Evolutionary conservation across 495 filamentous ascomycete genomes (phyloP), one percentile per base, ranked within the genome.

Genomic region (Halenospora varia): DNA sequence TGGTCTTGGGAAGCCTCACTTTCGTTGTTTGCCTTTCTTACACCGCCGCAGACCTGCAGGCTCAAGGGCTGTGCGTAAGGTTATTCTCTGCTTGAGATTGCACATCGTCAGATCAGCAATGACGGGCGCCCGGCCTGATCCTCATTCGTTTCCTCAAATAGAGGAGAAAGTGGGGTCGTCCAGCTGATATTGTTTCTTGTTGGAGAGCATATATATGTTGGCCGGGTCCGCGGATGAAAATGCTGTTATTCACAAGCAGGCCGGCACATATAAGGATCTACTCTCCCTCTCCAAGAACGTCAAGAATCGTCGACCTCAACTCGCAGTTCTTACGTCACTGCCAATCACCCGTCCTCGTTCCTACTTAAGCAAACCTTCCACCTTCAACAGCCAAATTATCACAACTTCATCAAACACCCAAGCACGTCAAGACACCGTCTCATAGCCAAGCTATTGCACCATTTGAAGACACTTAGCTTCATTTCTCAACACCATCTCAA

Each of bases 101-200:
- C 51, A 54, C 25, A 24, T 54, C 51, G 35, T 45, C 51, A 42
- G 19, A 24, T 15, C 23, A 24, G 15, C 47, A 9, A 17, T 11
- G 29, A 35, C 25, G 40, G 18, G 19, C 49, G 25, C 49, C 39
- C 19, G 8, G 51, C 22, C 18, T 29, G 20, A 19, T 13, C 42
- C 44, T 53, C 29, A 54, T 45, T n/a, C 23, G 51, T 45, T 54
- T 54, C 51, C 23, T 23, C 17, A 54, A 45, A 54, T 54, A 54
- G 41, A 25, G 17, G 41, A 45, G 40, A 25, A 54, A 54, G 51
- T 54, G 51, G 51, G 51, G 51, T 54, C 25, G 51, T 17, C 40
- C 51, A 42, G 29, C 39, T 54, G 51, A 54, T 54, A n/a, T n/a
- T 42, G 10, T 20, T 22, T 10, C 22, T 15, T 25, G 19, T n/a